Base-by-base conservation (phyloP, 2,329 filamentous ascomycete species). In the Xylogone sp. region DNA sequence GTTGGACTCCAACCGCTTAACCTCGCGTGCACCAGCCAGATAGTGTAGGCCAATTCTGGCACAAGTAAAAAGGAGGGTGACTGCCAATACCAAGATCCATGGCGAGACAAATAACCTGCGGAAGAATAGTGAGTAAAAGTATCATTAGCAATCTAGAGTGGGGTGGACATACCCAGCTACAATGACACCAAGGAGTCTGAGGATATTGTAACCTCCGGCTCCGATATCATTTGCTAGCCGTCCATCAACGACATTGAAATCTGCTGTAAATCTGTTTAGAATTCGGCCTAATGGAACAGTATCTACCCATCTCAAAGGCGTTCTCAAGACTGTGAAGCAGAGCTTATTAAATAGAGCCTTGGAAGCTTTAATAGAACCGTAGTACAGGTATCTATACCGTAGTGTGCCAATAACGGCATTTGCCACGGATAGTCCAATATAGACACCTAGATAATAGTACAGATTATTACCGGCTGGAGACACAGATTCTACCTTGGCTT, bases 291-390 rank as follows among this genome's bases (percentile, higher is more conserved):
- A 74, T 0, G 89, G 89, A 0, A 90, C 84, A 0, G 88, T 92
- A 63, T 93, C 88, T 34, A 93, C 76, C 86, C 87, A 91, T 54
- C 87, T 76, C n/a, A 92, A 73, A 1, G 87, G 88, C 5, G 88
- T 84, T 18, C 86, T 80, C 3, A 93, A 74, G 10, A 93, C 77
- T 0, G 81, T 76, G 57, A 81, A 83, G 43, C 85, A 81, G 56
- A 91, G 78, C 48, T 78, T 78, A 20, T 82, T 76, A 56, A 91
- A 93, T 3, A 92, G 73, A 43, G 71, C 71, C 39, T 82, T 75
- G n/a, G 87, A 90, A 2, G 87, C 87, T 52, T 75, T 77, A 58
- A 91, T 75, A 12, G 86, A 86, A 45, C 85, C 83, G 7, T 72
- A 59, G 60, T 84, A 88, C 4, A 87, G 72, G 65, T 81, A 82